phyloP scores from a whole-genome alignment of 768 basidiomycete species.

The Rhodotorula toruloides region DNA sequence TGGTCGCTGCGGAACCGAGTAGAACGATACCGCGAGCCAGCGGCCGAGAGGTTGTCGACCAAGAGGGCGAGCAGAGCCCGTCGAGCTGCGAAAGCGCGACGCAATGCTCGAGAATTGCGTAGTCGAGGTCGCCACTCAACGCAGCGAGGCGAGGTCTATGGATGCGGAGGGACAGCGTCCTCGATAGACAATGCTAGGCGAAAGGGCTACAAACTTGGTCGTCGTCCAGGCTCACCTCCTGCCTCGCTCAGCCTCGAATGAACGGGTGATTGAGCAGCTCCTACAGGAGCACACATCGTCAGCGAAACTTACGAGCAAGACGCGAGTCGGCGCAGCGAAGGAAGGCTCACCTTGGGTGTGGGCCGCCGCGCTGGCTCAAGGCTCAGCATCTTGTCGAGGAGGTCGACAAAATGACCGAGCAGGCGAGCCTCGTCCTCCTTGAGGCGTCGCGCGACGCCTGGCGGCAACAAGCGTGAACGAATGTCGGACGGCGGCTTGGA shows the following conservation, averaged over 20 bases:
- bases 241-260: slow-evolving; percentile 11
- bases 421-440: slow-evolving; percentile 84
- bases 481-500: slow-evolving; percentile 78
- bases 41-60: too few relatives aligned
- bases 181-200: neutral
- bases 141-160: too few relatives aligned
- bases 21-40: too few relatives aligned
- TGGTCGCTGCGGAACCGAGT: too few relatives aligned
- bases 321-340: neutral
- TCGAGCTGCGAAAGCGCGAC: too few relatives aligned
- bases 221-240: neutral
- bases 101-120: too few relatives aligned
- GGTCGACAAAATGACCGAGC: slow-evolving; percentile 72
- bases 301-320: too few relatives aligned
- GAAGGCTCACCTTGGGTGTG: slow-evolving; percentile 61
- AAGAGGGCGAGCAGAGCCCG: too few relatives aligned
- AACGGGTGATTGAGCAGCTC: slow-evolving; percentile 37
- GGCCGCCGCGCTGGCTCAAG: slow-evolving; percentile 81
- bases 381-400: slow-evolving; percentile 82
- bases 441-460: slow-evolving; percentile 63
- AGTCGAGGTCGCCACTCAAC: too few relatives aligned
- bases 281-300: too few relatives aligned
- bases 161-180: neutral
- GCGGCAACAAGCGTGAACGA: slow-evolving; percentile 72
- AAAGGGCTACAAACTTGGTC: neutral